Percentiles rank a stretch among this genome's conserved stretches.
phyloP scores from a whole-genome alignment of 768 basidiomycete species.

The Lepiota venenata region DNA sequence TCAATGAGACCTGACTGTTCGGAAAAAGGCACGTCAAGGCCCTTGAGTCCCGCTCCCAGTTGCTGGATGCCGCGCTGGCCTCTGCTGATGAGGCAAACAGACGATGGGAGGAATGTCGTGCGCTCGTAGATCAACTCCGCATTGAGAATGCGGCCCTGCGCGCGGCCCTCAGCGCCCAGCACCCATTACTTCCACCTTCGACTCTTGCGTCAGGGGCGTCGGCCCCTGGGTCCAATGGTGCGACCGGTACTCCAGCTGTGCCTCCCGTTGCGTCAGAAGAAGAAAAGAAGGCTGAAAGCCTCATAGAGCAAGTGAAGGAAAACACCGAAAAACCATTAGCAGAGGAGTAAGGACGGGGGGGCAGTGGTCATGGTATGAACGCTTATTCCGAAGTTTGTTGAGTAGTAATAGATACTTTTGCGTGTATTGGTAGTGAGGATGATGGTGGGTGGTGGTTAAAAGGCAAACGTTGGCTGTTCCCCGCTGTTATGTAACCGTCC shows the following conservation, averaged over 20 bases:
- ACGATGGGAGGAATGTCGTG: constrained; percentile 89
- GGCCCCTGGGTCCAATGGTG: constrained; percentile 1
- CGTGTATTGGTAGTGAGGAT: constrained; percentile 11
- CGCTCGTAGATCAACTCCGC: constrained; percentile 82
- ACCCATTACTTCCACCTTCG: constrained; percentile 32
- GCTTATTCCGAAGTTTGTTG: background rate
- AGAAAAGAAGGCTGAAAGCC: constrained; percentile 22
- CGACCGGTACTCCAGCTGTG: background rate
- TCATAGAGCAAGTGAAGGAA: constrained; percentile 25
- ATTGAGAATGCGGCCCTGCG: constrained; percentile 80
- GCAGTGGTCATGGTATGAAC: background rate
- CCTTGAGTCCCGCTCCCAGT: constrained; percentile 80
- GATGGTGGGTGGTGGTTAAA: constrained; percentile 26
- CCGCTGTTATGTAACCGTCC: constrained; percentile 35
- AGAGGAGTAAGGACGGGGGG: constrained; percentile 10
- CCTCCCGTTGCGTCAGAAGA: constrained; percentile 18
- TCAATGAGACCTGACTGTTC: constrained; percentile 3
- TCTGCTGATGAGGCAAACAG: constrained; percentile 87
- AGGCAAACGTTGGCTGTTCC: constrained; percentile 20
- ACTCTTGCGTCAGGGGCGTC: constrained; percentile 11
- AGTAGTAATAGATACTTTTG: background rate
- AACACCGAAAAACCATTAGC: constrained; percentile 19
- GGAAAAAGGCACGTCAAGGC: constrained; percentile 77
- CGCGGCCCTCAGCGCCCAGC: constrained; percentile 57
- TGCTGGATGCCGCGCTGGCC: constrained; percentile 81